These are phyloP conservation scores for Lasiosphaeria ovina DNA, from an alignment of 495 filamentous ascomycete species.

Conservation along the genomic window DNA sequence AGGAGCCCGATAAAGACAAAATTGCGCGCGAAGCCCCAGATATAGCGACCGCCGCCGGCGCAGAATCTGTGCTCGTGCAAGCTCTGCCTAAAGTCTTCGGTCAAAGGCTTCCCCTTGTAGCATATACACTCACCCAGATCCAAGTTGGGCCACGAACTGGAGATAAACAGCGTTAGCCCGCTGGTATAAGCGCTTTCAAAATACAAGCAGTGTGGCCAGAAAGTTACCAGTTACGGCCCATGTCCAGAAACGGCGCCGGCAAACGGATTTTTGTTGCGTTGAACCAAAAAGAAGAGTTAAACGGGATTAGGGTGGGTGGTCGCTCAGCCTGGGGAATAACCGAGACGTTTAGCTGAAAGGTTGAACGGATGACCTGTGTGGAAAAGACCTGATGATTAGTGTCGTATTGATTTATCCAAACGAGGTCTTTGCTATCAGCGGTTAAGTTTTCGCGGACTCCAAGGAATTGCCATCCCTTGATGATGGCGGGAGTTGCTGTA, in stretches of 20 bases:
- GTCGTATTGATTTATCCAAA: background rate
- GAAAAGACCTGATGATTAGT: too few relatives aligned
- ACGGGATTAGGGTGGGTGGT: too few relatives aligned
- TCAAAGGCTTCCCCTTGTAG: slow-evolving; percentile 13
- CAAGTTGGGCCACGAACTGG: background rate
- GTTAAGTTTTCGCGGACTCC: background rate
- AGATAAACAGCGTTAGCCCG: background rate
- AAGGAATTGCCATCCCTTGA: slow-evolving; percentile 2
- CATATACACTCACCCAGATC: slow-evolving; percentile 8
- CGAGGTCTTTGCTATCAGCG: background rate
- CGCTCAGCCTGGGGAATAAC: too few relatives aligned
- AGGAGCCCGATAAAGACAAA: background rate
- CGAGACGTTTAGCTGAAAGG: background rate
- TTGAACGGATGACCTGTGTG: background rate
- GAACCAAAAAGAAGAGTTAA: too few relatives aligned
- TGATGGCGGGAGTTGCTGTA: background rate
- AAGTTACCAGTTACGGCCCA: too few relatives aligned
- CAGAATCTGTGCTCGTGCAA: background rate
- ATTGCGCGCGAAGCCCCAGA: slow-evolving; percentile 8
- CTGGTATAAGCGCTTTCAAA: too few relatives aligned
- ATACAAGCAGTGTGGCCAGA: too few relatives aligned
- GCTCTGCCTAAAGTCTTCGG: slow-evolving; percentile 1
- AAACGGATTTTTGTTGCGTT: too few relatives aligned
- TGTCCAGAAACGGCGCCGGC: too few relatives aligned
- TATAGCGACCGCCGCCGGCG: background rate